Evolutionary conservation across 768 basidiomycete species (phyloP).

Genomic region (Trichaptum fuscoviolaceum): DNA sequence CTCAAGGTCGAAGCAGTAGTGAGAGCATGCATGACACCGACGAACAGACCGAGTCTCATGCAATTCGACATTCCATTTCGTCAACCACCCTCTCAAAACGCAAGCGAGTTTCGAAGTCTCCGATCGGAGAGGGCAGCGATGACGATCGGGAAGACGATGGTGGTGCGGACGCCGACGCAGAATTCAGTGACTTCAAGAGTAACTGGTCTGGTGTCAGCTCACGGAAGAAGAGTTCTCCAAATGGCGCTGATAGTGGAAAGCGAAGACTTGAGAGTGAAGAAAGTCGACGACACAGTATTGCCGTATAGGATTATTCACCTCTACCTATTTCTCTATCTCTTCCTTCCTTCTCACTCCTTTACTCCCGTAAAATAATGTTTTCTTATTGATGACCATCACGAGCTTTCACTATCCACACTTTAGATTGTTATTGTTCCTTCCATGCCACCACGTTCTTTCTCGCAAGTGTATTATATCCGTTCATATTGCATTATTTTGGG

Average conservation of each 20-base stretch:
- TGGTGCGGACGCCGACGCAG: constrained; percentile 67
- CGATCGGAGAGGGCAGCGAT: constrained; percentile 26
- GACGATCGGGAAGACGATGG: constrained; percentile 57
- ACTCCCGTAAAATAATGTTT: neutral
- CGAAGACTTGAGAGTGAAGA: constrained; percentile 41
- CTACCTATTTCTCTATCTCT: neutral
- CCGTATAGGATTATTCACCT: constrained; percentile 31
- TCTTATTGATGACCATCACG: constrained; percentile 1
- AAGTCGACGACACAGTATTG: constrained; percentile 62
- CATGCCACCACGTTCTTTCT: neutral
- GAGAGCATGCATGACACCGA: constrained; percentile 22
- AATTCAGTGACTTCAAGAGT: constrained; percentile 34
- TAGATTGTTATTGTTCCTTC: neutral
- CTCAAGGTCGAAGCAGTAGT: constrained; percentile 20
- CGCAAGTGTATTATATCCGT: neutral
- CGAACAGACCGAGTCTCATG: constrained; percentile 35
- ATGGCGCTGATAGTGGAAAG: constrained; percentile 23
- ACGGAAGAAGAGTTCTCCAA: constrained; percentile 39
- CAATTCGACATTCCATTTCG: constrained; percentile 19
- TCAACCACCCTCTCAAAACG: constrained; percentile 22
- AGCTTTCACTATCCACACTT: neutral
- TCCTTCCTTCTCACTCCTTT: neutral
- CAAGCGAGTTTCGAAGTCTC: constrained; percentile 20
- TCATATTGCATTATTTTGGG: neutral
- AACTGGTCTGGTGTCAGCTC: constrained; percentile 55